Conservation (phyloP, 2,329 filamentous ascomycete genomes). For the Scopulariopsis brevicaulis region DNA sequence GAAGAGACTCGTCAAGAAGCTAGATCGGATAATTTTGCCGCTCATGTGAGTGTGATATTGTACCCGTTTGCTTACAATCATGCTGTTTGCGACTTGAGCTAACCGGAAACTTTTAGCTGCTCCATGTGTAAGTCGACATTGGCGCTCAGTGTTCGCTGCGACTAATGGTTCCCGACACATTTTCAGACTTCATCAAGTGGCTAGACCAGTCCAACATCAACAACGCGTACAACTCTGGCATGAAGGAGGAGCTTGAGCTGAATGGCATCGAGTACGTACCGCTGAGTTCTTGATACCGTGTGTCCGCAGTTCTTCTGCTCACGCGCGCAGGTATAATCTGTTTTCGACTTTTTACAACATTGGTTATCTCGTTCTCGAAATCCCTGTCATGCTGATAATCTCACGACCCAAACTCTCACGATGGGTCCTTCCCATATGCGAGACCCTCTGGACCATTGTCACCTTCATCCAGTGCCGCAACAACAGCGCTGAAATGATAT, state of each 20-base stretch:
- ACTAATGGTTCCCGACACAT: not conserved
- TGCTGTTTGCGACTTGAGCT: not conserved
- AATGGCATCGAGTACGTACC: constrained; percentile 18
- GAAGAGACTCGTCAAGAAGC: constrained; percentile 13
- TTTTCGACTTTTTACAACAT: constrained; percentile 16
- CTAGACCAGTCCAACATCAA: constrained; percentile 20
- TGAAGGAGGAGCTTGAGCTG: constrained; percentile 22
- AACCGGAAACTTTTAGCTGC: not conserved
- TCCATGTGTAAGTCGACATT: not conserved
- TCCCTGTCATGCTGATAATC: constrained; percentile 14
- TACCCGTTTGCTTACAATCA: not conserved
- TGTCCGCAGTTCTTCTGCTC: not conserved
- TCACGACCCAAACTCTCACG: constrained; percentile 12
- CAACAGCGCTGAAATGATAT: constrained; percentile 14
- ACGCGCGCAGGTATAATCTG: constrained; percentile 10
- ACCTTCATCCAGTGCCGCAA: constrained; percentile 13
- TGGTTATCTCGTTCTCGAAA: constrained; percentile 14
- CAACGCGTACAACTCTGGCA: constrained; percentile 25
- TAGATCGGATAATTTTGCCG: constrained; percentile 12
- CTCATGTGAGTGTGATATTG: not conserved
- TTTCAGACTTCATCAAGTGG: not conserved
- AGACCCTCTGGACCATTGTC: constrained; percentile 11
- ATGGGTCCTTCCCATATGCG: constrained; percentile 11
- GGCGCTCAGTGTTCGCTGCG: not conserved
- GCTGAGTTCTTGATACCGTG: not conserved